Conservation (phyloP, 805 yeast species). For the Saturnispora saitoi region DNA sequence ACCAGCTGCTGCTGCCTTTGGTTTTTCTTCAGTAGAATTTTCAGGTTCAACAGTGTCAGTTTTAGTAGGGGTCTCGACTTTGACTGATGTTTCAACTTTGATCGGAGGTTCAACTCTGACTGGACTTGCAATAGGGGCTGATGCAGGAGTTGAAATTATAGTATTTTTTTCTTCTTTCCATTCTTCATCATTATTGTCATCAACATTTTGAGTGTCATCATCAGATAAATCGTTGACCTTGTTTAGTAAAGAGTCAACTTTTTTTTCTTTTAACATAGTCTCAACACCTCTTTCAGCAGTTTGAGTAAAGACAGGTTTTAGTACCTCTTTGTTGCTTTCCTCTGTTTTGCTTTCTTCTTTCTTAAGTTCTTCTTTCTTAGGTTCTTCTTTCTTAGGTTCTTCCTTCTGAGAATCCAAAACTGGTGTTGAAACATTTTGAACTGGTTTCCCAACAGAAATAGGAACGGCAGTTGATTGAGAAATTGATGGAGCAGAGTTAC, state of each 20-base stretch:
- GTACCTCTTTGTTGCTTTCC: too few species aligned
- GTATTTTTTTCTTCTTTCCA: constrained; percentile 17
- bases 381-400: constrained; percentile 5
- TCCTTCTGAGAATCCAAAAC: neutral
- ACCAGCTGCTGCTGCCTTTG: constrained; percentile 36
- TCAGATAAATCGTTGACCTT: constrained; percentile 36
- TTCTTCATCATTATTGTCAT: constrained; percentile 21
- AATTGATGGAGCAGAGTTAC: constrained; percentile 47
- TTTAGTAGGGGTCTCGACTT: constrained; percentile 7
- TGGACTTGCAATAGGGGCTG: neutral
- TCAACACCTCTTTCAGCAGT: constrained; percentile 36
- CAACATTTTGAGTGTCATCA: constrained; percentile 30
- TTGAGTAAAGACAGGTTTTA: too few species aligned
- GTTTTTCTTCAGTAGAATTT: constrained; percentile 16
- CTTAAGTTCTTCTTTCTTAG: too few species aligned
- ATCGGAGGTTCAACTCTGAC: neutral
- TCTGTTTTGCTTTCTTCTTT: too few species aligned
- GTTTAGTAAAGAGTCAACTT: constrained; percentile 38
- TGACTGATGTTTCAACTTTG: constrained; percentile 10
- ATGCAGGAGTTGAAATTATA: neutral
- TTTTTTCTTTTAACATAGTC: constrained; percentile 38
- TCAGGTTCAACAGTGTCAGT: constrained; percentile 11
- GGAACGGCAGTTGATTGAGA: constrained; percentile 30
- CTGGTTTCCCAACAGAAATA: constrained; percentile 4
- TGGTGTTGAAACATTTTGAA: constrained; percentile 1